Evolutionary conservation across 2,329 filamentous ascomycete genomes (phyloP), one percentile per base, ranked within the genome.

Genomic region (Beauveria bassiana): DNA sequence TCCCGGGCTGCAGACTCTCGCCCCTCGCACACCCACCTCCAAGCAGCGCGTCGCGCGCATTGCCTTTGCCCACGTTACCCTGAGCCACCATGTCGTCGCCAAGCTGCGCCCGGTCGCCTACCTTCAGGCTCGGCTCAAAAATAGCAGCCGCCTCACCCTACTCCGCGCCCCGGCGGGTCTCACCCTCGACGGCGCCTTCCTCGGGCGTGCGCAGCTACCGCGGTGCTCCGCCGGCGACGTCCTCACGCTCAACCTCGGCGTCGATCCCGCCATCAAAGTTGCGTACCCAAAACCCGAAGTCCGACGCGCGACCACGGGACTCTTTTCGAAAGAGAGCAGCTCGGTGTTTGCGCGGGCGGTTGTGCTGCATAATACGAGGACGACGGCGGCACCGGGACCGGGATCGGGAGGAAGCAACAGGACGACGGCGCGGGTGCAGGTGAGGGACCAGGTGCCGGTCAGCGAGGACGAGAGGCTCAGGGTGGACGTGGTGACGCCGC

Each of bases 141-240:
- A 88, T 70, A 74, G 70, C 18, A 83, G 79, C 67, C 79, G 78
- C 64, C 75, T 86, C 49, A 81, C 82, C 0, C 74, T 88, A 7
- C 78, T 86, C 22, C 74, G 75, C 55, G 85, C 84, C 5, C 77
- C 77, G 1, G 77, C 78, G 0, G 82, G 84, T 5, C 74, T 88
- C 8, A 86, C 82, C 0, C 78, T 88, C n/a, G 86, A 88, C 68
- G 82, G 83, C 3, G 78, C 78, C 9, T 88, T 87, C 71, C 74
- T 88, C 42, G 83, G 84, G 4, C 81, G 80, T 63, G 78, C 79
- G 0, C 71, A 68, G 0, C 72, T 86, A 28, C 80, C 82, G 2
- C 78, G 79, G 47, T 84, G 82, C 68, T 79, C 77, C 40, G 72
- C 81, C 0, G 80, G 81, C 46, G 80, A 82, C 62, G 64, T 68